Percentiles rank a stretch among this genome's conserved stretches.
These are phyloP conservation scores for Arctostaphylos glauca DNA, from an alignment of 148 eudicot genomes.

Conservation along the genomic window DNA sequence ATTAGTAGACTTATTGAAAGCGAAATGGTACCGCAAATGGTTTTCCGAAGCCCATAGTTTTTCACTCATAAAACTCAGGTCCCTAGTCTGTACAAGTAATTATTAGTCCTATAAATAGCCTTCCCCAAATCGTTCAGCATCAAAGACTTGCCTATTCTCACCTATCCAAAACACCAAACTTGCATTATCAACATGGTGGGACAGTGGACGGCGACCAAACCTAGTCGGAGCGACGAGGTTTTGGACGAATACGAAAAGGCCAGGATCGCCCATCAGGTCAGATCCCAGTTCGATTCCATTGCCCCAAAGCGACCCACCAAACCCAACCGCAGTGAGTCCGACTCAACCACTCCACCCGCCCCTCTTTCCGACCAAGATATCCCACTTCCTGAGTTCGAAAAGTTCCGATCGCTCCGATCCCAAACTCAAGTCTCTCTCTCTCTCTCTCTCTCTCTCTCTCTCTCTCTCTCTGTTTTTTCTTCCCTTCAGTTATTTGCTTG, in stretches of 20 bases:
- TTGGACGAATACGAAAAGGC: constrained; percentile 45
- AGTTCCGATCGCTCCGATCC: constrained; percentile 45
- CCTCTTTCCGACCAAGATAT: neutral
- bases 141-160: neutral
- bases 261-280: constrained; percentile 37
- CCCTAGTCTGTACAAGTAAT: too few species aligned
- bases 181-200: constrained; percentile 19
- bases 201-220: constrained; percentile 37
- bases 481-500: neutral
- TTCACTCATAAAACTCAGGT: too few species aligned
- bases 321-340: constrained; percentile 69
- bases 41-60: too few species aligned
- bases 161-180: neutral
- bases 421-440: constrained; percentile 31
- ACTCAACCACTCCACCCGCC: constrained; percentile 24
- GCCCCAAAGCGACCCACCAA: constrained; percentile 52
- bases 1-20: too few species aligned
- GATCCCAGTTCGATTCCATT: constrained; percentile 47
- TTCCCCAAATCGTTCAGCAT: neutral
- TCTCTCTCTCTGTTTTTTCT: neutral
- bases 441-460: neutral
- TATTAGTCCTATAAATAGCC: neutral
- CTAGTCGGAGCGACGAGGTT: constrained; percentile 76
- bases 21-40: too few species aligned
- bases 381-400: constrained; percentile 53